Evolutionary conservation across 148 eudicot genomes (phyloP).

Genomic region (Cornus florida): DNA sequence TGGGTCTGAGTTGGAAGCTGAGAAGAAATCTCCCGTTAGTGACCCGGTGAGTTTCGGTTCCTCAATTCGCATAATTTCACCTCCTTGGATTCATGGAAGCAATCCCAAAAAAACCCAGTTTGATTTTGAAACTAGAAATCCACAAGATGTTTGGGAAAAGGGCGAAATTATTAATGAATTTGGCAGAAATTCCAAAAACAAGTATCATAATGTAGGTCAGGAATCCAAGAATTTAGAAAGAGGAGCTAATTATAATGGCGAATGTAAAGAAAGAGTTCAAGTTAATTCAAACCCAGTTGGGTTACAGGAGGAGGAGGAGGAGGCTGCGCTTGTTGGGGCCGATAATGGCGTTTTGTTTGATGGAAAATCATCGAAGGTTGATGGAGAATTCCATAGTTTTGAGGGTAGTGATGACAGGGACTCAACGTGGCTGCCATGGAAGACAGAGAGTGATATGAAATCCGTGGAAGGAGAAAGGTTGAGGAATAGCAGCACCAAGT

Average conservation of each 20-base stretch:
- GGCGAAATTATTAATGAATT: conserved; percentile 13
- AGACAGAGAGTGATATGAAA: conserved; percentile 20
- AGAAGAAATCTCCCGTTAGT: conserved; percentile 13
- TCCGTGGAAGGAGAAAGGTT: conserved; percentile 17
- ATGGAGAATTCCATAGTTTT: conserved; percentile 7
- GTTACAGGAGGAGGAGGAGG: conserved; percentile 19
- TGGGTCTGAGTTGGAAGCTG: conserved; percentile 13
- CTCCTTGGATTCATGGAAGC: conserved; percentile 51
- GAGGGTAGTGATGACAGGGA: conserved; percentile 21
- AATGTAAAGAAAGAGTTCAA: conserved; percentile 19
- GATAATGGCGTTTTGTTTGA: background rate
- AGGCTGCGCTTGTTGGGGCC: background rate
- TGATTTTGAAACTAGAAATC: conserved; percentile 12
- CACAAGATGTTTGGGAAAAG: conserved; percentile 3
- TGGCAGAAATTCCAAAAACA: conserved; percentile 2
- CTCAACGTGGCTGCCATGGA: conserved; percentile 59
- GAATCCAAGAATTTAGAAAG: conserved; percentile 4
- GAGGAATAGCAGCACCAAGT: conserved; percentile 42
- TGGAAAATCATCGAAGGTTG: background rate
- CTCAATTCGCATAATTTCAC: conserved; percentile 13
- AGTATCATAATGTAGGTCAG: background rate
- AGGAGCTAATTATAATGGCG: conserved; percentile 13
- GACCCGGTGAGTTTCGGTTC: conserved; percentile 23
- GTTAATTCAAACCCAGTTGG: conserved; percentile 20
- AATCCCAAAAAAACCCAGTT: conserved; percentile 23